Conservation (phyloP, 2,329 filamentous ascomycete genomes). For the Cercospora janseana region DNA sequence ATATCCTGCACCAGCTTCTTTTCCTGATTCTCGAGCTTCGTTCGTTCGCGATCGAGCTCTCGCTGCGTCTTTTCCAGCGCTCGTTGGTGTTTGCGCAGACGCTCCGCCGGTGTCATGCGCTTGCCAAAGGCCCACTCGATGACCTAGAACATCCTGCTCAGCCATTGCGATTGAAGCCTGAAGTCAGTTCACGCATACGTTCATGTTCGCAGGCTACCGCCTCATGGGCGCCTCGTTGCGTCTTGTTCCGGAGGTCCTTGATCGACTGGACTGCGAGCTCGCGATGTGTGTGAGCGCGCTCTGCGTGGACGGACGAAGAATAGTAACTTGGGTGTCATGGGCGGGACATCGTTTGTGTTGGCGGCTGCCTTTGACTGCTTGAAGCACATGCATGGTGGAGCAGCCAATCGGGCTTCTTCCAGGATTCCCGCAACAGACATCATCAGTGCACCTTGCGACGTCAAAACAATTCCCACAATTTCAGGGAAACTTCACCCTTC, state of each 20-base stretch:
- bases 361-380: background rate
- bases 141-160: slow-evolving; percentile 56
- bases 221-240: background rate
- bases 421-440: background rate
- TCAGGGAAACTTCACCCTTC: background rate
- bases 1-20: slow-evolving; percentile 95
- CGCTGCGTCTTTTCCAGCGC: slow-evolving; percentile 96
- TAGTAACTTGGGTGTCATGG: too few relatives aligned
- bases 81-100: slow-evolving; percentile 88
- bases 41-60: slow-evolving; percentile 89
- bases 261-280: too few relatives aligned
- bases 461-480: slow-evolving; percentile 6
- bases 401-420: background rate
- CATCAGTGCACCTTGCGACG: slow-evolving; percentile 1
- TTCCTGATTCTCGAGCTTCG: slow-evolving; percentile 97
- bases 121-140: slow-evolving; percentile 99
- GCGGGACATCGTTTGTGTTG: too few relatives aligned
- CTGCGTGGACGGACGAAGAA: too few relatives aligned
- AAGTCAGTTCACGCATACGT: slow-evolving; percentile 47
- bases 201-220: slow-evolving; percentile 48
- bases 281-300: too few relatives aligned
- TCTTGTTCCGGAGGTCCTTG: slow-evolving; percentile 6
- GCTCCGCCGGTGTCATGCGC: slow-evolving; percentile 95
- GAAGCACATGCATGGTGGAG: slow-evolving; percentile 1
- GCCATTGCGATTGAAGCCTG: background rate